Evolutionary conservation across 805 yeast species (phyloP), one percentile per base, ranked within the genome.

Genomic region (Starmerella floris): DNA sequence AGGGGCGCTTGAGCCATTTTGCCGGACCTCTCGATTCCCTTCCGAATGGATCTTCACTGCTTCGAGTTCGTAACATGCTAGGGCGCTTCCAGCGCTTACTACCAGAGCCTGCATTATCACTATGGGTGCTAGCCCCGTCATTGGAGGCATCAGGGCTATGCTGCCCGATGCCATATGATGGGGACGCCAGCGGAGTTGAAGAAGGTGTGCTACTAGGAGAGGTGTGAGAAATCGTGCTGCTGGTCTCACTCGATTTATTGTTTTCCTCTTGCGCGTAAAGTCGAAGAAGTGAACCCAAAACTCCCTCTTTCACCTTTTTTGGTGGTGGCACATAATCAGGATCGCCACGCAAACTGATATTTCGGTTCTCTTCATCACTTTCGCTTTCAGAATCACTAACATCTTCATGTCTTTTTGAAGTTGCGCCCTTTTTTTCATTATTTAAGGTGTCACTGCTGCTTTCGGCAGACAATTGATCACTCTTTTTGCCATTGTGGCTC

Each of bases 251-350:
- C 15, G 36, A 46, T 21, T 37, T 37, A 5, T 53, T 55, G 9
- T 50, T 52, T 13, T 57, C 54, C 20, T 49, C 53, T 23, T 56
- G 61, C 19, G 61, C 65, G 56, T 85, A 84, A 37, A 85, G 65
- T 46, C 76, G 71, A 49, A 85, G 66, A 48, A 85, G 67, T 1
- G 88, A 75, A 0, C 94, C 82, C 23, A 85, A 67, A 16, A 85
- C 88, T 60, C 96, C 95, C 22, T 85, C 85, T 51, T 79, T 79
- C 11, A 83, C 87, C 41, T 71, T 72, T 33, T 69, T 65, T 0
- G 80, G 81, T 5, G 79, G 74, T 0, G 78, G 72, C 2, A 76
- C 70, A 41, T 72, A 66, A 35, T 72, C 74, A 25, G 61, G 62
- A 16, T 62, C 52, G n/a, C 52, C 53, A 2, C 49, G 43, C 26